Evolutionary conservation across 2,329 filamentous ascomycete genomes (phyloP).

Genomic region (Ramularia endophylla): DNA sequence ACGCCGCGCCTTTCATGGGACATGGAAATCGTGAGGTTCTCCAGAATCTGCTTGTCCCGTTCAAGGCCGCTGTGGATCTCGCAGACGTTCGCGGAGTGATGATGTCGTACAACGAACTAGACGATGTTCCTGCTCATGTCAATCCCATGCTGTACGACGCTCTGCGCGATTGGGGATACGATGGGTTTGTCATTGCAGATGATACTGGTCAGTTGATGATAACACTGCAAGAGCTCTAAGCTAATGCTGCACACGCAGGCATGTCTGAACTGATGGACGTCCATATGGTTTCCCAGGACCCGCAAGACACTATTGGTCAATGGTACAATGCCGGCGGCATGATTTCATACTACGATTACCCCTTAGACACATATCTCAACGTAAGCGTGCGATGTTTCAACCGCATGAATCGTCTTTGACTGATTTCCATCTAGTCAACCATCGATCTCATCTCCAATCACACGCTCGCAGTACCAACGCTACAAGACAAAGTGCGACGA

Average conservation of each 20-base stretch:
- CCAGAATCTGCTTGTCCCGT: conserved; percentile 11
- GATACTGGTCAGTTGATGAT: conserved; percentile 6
- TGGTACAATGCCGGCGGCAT: conserved; percentile 17
- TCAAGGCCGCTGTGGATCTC: conserved; percentile 15
- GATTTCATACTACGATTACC: conserved; percentile 16
- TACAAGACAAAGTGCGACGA: conserved; percentile 11
- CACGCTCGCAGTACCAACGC: conserved; percentile 6
- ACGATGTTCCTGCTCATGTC: conserved; percentile 14
- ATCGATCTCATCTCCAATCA: conserved; percentile 6
- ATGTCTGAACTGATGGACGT: conserved; percentile 11
- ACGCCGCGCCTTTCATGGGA: conserved; percentile 14
- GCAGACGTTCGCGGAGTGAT: conserved; percentile 13
- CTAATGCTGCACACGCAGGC: conserved; percentile 3
- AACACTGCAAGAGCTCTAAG: neutral
- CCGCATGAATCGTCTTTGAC: too few species aligned
- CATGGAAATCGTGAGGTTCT: conserved; percentile 14
- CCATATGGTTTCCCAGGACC: conserved; percentile 5
- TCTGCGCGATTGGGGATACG: conserved; percentile 10
- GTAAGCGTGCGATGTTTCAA: too few species aligned
- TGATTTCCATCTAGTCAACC: conserved; percentile 6
- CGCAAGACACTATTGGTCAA: conserved; percentile 11
- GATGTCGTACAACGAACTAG: conserved; percentile 16
- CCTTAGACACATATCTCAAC: conserved; percentile 12
- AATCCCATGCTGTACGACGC: conserved; percentile 15
- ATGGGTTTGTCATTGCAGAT: conserved; percentile 16